These are phyloP conservation scores for Saururus chinensis DNA, from an alignment of 164 flowering plant species.

Conservation along the genomic window DNA sequence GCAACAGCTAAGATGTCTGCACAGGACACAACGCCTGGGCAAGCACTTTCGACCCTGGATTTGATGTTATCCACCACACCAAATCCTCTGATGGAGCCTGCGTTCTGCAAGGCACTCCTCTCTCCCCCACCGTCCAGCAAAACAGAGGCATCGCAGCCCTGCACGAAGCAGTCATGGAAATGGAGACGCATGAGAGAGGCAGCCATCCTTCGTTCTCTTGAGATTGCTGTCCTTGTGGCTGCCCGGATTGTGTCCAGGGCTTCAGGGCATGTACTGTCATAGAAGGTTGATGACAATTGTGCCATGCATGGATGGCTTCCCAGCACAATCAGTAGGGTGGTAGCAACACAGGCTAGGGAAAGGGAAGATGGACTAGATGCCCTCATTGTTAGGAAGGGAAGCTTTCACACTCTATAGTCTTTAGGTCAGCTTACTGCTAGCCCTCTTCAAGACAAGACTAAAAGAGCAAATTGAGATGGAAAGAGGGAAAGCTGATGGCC, in stretches of 20 bases:
- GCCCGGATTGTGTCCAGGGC: slow-evolving; percentile 4
- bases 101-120: slow-evolving; percentile 6
- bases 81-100: slow-evolving; percentile 3
- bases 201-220: slow-evolving; percentile 7
- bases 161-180: slow-evolving; percentile 22
- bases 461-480: neutral
- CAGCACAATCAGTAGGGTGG: neutral
- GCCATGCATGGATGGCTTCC: slow-evolving; percentile 2
- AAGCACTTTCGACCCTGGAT: slow-evolving; percentile 2
- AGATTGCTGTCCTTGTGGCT: slow-evolving; percentile 3
- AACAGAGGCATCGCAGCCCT: slow-evolving; percentile 10
- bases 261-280: slow-evolving; percentile 7
- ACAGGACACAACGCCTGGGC: slow-evolving; percentile 9
- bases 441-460: neutral
- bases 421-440: neutral
- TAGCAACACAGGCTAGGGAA: slow-evolving; percentile 2
- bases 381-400: neutral
- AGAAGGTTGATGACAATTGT: slow-evolving; percentile 7
- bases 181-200: slow-evolving; percentile 17
- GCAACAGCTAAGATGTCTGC: slow-evolving; percentile 9
- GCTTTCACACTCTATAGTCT: neutral
- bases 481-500: neutral
- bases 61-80: slow-evolving; percentile 6
- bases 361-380: neutral
- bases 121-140: slow-evolving; percentile 2